These are phyloP conservation scores for Lactuca saligna DNA, from an alignment of 129 eudicot genomes.

Conservation along the genomic window DNA sequence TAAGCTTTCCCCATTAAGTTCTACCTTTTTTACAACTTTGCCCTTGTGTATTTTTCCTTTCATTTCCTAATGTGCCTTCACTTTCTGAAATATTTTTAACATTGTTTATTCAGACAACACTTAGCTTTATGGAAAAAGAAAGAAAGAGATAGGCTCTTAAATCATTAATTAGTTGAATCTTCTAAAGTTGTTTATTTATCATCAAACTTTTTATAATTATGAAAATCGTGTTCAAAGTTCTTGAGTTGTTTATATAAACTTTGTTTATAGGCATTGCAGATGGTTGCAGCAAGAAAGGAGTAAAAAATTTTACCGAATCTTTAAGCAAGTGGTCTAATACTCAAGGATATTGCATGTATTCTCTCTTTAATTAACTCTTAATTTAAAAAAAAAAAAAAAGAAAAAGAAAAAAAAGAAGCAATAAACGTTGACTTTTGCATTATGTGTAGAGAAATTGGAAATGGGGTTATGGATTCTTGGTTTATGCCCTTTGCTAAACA, in stretches of 20 bases:
- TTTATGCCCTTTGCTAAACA: constrained; percentile 78
- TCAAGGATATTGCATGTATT: constrained; percentile 88
- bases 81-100: no score
- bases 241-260: constrained; percentile 3
- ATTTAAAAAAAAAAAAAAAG: background rate
- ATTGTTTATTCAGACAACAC: no score
- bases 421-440: background rate
- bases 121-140: no score
- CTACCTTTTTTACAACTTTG: no score
- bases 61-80: no score
- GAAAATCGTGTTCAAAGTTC: background rate
- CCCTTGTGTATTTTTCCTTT: no score
- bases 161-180: background rate
- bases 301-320: constrained; percentile 49
- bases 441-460: constrained; percentile 75
- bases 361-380: constrained; percentile 17
- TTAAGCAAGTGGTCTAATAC: constrained; percentile 77
- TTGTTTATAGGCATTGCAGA: constrained; percentile 65
- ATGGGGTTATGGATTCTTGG: constrained; percentile 93
- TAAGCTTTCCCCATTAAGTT: no score
- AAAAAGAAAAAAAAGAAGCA: background rate
- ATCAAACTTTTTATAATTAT: no score
- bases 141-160: background rate
- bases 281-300: constrained; percentile 50
- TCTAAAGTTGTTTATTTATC: background rate